Evolutionary conservation across 2,329 filamentous ascomycete species (phyloP).

Genomic region (Penicillium sp.): DNA sequence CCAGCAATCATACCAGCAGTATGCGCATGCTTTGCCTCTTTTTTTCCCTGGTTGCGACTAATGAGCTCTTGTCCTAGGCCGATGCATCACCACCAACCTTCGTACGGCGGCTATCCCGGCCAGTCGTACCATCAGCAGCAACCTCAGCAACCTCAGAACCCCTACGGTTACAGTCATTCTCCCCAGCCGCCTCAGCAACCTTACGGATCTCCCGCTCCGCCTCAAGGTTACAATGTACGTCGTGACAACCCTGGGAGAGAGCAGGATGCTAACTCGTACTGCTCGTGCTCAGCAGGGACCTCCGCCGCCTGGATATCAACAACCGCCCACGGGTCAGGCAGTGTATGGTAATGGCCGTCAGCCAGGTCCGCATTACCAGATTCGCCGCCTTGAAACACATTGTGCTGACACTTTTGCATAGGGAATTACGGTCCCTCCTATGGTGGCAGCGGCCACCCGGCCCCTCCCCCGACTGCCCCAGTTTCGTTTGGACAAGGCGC

Average conservation of each 20-base stretch:
- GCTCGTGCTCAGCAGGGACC: slow-evolving; percentile 19
- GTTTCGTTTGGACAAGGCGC: slow-evolving; percentile 79
- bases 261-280: slow-evolving; percentile 1
- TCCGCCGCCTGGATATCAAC: slow-evolving; percentile 33
- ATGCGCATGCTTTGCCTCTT: slow-evolving; percentile 33
- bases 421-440: slow-evolving; percentile 14
- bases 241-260: background rate
- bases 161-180: slow-evolving; percentile 47
- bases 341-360: slow-evolving; percentile 41
- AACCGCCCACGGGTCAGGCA: slow-evolving; percentile 35
- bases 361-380: slow-evolving; percentile 32
- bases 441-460: slow-evolving; percentile 48
- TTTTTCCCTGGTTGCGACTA: slow-evolving; percentile 1
- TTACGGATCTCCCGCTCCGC: slow-evolving; percentile 30
- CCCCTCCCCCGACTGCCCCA: slow-evolving; percentile 63
- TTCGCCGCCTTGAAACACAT: background rate
- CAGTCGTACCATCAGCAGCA: slow-evolving; percentile 45
- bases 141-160: slow-evolving; percentile 35
- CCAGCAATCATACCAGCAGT: slow-evolving; percentile 41
- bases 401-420: slow-evolving; percentile 4
- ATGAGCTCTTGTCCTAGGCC: slow-evolving; percentile 22
- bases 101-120: slow-evolving; percentile 39
- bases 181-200: slow-evolving; percentile 37
- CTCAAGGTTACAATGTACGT: slow-evolving; percentile 40
- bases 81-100: slow-evolving; percentile 36